Conservation (phyloP, 768 basidiomycete species). For the Amanita rubescens region DNA sequence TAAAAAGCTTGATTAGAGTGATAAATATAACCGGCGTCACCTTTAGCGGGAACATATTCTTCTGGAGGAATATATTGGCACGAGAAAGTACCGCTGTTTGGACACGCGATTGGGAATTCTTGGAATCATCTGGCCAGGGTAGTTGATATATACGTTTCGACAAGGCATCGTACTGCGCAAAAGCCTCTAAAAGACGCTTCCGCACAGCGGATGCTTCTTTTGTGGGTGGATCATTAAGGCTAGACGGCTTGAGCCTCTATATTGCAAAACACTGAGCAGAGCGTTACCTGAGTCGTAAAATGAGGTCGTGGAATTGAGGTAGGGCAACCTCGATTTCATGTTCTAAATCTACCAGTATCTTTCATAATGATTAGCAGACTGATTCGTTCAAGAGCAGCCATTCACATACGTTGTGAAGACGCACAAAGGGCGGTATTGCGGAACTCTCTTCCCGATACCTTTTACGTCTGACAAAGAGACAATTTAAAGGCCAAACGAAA, state of each 20-base stretch:
- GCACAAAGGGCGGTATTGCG: constrained; percentile 52
- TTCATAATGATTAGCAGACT: constrained; percentile 5
- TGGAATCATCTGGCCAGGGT: constrained; percentile 51
- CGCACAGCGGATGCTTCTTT: constrained; percentile 65
- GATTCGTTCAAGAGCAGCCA: neutral
- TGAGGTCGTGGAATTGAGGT: constrained; percentile 83
- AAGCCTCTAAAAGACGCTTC: constrained; percentile 77
- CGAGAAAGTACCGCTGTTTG: constrained; percentile 74
- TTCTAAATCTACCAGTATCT: constrained; percentile 72
- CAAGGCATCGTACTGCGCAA: constrained; percentile 83
- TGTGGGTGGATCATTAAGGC: constrained; percentile 43
- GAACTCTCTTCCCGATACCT: constrained; percentile 66
- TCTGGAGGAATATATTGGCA: constrained; percentile 77
- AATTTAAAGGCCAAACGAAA: constrained; percentile 5
- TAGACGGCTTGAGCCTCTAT: constrained; percentile 11
- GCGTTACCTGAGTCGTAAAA: constrained; percentile 60
- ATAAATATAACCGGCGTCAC: constrained; percentile 27
- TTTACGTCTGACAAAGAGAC: constrained; percentile 46
- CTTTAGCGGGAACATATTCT: constrained; percentile 85
- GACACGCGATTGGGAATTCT: constrained; percentile 75
- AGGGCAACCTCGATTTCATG: constrained; percentile 84
- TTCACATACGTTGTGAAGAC: constrained; percentile 58
- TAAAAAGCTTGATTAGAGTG: neutral
- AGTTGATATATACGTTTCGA: constrained; percentile 78
- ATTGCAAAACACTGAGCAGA: neutral